phyloP scores from a whole-genome alignment of 148 eudicot genomes.

The Selenicereus undatus region DNA sequence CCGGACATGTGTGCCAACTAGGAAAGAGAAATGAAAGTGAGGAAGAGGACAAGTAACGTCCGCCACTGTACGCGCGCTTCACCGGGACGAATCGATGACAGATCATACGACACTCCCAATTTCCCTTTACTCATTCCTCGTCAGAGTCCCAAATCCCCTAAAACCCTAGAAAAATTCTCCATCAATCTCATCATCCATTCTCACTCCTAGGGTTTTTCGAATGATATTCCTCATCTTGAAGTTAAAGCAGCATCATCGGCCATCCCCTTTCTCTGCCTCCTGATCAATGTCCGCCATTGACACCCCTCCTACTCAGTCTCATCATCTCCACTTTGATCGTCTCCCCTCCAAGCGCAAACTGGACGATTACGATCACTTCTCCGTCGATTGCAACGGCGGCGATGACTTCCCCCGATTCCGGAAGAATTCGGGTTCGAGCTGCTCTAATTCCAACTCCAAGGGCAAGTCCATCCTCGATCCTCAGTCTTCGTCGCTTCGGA shows the following conservation, averaged over 20 bases:
- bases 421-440: background rate
- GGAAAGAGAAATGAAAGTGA: no score
- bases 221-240: slow-evolving; percentile 13
- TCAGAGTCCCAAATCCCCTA: background rate
- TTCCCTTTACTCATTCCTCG: background rate
- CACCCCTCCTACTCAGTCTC: background rate
- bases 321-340: slow-evolving; percentile 1
- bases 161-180: slow-evolving; percentile 13
- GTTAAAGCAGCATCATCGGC: background rate
- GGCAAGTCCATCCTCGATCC: slow-evolving; percentile 1
- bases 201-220: background rate
- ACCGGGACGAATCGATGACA: background rate
- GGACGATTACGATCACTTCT: slow-evolving; percentile 34
- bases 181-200: background rate
- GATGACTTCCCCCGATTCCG: background rate
- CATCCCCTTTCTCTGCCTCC: background rate
- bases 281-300: slow-evolving; percentile 21
- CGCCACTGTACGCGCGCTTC: background rate
- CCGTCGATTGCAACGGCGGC: slow-evolving; percentile 3
- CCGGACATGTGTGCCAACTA: no score
- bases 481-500: background rate
- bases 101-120: background rate
- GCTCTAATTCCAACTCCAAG: slow-evolving; percentile 6
- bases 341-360: slow-evolving; percentile 49
- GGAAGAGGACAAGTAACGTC: background rate